A percentile compares a stretch with the other conserved stretches of the same genome.
These are phyloP conservation scores for Phytophthora fragariaefolia DNA, from an alignment of 352 stramenopile species.

Conservation along the genomic window DNA sequence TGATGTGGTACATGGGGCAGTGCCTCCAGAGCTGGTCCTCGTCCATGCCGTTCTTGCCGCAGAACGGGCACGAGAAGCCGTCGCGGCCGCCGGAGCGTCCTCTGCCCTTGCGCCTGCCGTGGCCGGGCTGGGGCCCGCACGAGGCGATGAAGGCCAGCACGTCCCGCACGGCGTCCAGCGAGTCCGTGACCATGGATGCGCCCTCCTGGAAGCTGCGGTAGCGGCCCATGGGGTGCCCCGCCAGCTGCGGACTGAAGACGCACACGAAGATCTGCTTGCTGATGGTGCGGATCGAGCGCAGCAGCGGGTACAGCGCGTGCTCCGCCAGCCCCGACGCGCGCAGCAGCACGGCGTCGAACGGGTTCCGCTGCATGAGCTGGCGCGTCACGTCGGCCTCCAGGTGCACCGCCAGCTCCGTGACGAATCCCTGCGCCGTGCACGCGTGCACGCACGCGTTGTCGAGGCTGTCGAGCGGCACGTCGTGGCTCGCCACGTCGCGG, in stretches of 20 bases:
- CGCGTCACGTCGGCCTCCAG: slow-evolving; percentile 60
- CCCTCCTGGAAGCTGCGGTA: slow-evolving; percentile 84
- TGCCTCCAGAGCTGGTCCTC: slow-evolving; percentile 89
- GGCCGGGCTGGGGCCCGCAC: slow-evolving; percentile 26
- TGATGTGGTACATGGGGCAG: slow-evolving; percentile 87
- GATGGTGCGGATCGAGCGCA: slow-evolving; percentile 74
- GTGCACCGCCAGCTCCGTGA: slow-evolving; percentile 75
- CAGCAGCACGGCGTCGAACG: slow-evolving; percentile 76
- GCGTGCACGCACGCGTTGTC: slow-evolving; percentile 81
- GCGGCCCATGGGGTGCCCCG: slow-evolving; percentile 69
- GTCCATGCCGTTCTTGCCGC: slow-evolving; percentile 67
- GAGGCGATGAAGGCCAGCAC: slow-evolving; percentile 76
- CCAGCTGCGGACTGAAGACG: slow-evolving; percentile 80
- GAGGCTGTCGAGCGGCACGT: slow-evolving; percentile 75
- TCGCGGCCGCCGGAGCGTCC: slow-evolving; percentile 29
- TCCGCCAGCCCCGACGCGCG: slow-evolving; percentile 64
- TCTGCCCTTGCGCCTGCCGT: slow-evolving; percentile 28
- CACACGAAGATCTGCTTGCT: slow-evolving; percentile 88
- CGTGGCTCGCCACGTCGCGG: slow-evolving; percentile 73
- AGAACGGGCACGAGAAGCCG: slow-evolving; percentile 77
- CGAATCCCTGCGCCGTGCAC: slow-evolving; percentile 70
- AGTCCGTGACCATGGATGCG: slow-evolving; percentile 85
- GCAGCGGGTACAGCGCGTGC: slow-evolving; percentile 52
- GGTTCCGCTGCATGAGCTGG: slow-evolving; percentile 64
- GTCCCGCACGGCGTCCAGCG: slow-evolving; percentile 60